phyloP scores from a whole-genome alignment of 331 rosid species.

The Quercus phellos region DNA sequence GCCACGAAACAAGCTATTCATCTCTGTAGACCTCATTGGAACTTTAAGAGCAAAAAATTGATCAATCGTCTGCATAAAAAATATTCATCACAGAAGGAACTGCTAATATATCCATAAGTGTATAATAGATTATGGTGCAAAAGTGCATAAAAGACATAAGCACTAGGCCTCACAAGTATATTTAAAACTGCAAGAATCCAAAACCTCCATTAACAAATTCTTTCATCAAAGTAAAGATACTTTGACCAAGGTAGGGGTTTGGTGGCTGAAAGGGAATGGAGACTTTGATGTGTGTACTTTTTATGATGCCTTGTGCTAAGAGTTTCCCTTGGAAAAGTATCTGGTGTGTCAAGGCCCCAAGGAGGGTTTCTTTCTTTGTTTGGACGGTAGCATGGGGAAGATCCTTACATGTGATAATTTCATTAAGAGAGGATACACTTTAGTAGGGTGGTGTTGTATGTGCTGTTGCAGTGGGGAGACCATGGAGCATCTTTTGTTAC shows the following conservation, averaged over 20 bases:
- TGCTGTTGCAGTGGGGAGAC: too few relatives aligned
- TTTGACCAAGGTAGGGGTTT: not conserved
- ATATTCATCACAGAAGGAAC: not conserved
- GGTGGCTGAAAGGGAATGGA: too few relatives aligned
- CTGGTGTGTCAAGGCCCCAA: too few relatives aligned
- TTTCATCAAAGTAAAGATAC: not conserved
- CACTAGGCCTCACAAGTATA: not conserved
- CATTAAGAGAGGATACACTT: too few relatives aligned
- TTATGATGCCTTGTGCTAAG: too few relatives aligned
- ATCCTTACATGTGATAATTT: too few relatives aligned
- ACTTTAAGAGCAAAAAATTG: conserved; percentile 91
- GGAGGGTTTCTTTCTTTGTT: too few relatives aligned
- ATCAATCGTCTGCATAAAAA: conserved; percentile 77
- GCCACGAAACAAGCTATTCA: conserved; percentile 86
- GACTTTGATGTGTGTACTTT: too few relatives aligned
- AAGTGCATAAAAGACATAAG: not conserved
- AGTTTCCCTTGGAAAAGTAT: too few relatives aligned
- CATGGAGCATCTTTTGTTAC: too few relatives aligned
- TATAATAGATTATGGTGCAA: not conserved
- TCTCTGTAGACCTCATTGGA: conserved; percentile 91
- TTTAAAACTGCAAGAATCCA: not conserved
- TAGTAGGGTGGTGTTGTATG: too few relatives aligned
- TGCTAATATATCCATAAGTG: not conserved
- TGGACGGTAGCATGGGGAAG: too few relatives aligned
- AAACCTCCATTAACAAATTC: not conserved